Percentiles rank a stretch among this genome's conserved stretches.
Evolutionary conservation across 306 rosid genomes (phyloP).

Genomic region (Medicago arabica): DNA sequence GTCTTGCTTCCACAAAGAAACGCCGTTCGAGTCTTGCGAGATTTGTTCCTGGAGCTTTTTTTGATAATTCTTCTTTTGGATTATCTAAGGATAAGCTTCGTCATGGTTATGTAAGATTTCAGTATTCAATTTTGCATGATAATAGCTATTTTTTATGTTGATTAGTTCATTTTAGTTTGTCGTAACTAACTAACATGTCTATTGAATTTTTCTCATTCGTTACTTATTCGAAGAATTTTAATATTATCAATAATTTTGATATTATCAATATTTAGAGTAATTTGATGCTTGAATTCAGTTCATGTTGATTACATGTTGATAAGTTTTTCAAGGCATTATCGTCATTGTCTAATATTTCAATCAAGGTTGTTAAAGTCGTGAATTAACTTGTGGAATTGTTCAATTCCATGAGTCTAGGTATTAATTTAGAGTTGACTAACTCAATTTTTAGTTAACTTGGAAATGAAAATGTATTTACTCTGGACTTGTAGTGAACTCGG

Average conservation of each 20-base stretch:
- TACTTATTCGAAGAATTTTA: background rate
- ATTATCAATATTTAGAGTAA: slow-evolving; percentile 14
- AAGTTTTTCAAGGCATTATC: slow-evolving; percentile 24
- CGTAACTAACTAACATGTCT: too few relatives aligned
- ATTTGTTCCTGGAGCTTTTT: slow-evolving; percentile 55
- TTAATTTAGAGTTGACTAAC: too few relatives aligned
- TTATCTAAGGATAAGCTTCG: slow-evolving; percentile 47
- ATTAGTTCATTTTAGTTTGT: background rate
- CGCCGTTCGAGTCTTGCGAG: slow-evolving; percentile 42
- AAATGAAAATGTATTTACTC: too few relatives aligned
- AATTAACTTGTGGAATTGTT: too few relatives aligned
- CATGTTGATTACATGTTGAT: slow-evolving; percentile 21
- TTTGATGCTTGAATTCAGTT: slow-evolving; percentile 1
- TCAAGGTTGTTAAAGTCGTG: too few relatives aligned
- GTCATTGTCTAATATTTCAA: too few relatives aligned
- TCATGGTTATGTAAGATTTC: slow-evolving; percentile 58
- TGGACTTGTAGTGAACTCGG: too few relatives aligned
- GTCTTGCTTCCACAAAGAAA: slow-evolving; percentile 50
- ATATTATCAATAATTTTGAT: slow-evolving; percentile 8
- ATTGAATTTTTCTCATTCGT: slow-evolving; percentile 11
- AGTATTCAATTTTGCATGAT: background rate
- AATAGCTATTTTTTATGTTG: background rate
- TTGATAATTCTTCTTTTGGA: slow-evolving; percentile 59
- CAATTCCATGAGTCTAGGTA: too few relatives aligned
- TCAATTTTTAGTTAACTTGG: too few relatives aligned